phyloP scores from a whole-genome alignment of 2,329 filamentous ascomycete genomes.

The Exserohilum turcica region DNA sequence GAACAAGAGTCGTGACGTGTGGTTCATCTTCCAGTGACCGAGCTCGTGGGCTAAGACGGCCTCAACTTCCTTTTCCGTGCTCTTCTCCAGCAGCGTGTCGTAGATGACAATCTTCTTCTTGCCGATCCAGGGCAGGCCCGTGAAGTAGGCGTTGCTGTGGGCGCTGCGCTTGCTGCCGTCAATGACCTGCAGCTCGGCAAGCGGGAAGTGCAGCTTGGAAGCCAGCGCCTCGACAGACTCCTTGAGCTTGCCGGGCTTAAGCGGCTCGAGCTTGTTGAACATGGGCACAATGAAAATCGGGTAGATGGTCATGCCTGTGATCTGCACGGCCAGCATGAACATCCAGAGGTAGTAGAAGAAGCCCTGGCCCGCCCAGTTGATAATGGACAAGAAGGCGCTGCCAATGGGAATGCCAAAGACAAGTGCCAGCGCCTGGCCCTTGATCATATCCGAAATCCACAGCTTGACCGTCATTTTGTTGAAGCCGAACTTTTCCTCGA shows the following conservation, averaged over 20 bases:
- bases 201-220: conserved; percentile 82
- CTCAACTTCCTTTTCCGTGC: conserved; percentile 86
- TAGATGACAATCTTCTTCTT: conserved; percentile 99
- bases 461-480: conserved; percentile 95
- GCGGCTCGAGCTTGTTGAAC: conserved; percentile 97
- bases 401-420: conserved; percentile 85
- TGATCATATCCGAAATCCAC: conserved; percentile 89
- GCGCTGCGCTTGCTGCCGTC: conserved; percentile 87
- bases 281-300: conserved; percentile 90
- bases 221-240: conserved; percentile 84
- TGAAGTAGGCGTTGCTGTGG: conserved; percentile 94
- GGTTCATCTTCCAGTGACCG: conserved; percentile 94
- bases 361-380: conserved; percentile 87
- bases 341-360: conserved; percentile 99
- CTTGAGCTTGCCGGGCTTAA: conserved; percentile 87
- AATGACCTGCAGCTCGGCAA: conserved; percentile 92
- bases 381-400: conserved; percentile 88
- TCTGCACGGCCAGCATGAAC: conserved; percentile 85
- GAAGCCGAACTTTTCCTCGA: conserved; percentile 97
- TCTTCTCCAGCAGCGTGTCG: conserved; percentile 96
- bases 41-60: conserved; percentile 95
- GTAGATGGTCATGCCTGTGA: conserved; percentile 96
- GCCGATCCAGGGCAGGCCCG: conserved; percentile 81
- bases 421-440: conserved; percentile 81
- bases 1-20: conserved; percentile 88